Percentiles rank a stretch among this genome's conserved stretches.
Conservation (phyloP, 1,284 basidiomycete genomes). For the Boletellus sp. region DNA sequence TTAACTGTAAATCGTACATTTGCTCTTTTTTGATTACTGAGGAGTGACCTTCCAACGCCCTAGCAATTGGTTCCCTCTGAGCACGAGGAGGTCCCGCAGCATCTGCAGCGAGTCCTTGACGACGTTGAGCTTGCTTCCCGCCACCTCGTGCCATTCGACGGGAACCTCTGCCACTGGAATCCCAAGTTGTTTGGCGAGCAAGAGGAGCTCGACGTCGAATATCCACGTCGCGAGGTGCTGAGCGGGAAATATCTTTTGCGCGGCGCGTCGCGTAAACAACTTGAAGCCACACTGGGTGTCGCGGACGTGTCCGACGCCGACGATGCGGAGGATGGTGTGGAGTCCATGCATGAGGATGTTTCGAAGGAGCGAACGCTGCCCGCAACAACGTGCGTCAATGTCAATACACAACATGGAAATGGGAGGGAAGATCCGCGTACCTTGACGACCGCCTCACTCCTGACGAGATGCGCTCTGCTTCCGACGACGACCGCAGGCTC, state of each 20-base stretch:
- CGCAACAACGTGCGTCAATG: background rate
- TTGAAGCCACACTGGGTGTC: constrained; percentile 99
- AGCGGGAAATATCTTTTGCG: constrained; percentile 76
- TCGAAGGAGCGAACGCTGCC: constrained; percentile 78
- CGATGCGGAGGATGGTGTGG: constrained; percentile 78
- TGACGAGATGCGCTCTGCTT: constrained; percentile 87
- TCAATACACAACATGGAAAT: no score
- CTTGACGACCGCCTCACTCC: constrained; percentile 91
- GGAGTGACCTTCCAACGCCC: constrained; percentile 57
- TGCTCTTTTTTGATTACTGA: constrained; percentile 9
- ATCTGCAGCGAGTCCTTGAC: constrained; percentile 83
- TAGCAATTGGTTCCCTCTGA: constrained; percentile 78
- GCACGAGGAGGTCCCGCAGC: constrained; percentile 81
- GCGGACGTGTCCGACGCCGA: constrained; percentile 83
- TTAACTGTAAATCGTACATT: constrained; percentile 29
- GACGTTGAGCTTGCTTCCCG: constrained; percentile 87
- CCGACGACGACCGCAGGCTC: constrained; percentile 75
- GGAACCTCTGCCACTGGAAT: constrained; percentile 84
- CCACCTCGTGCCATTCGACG: constrained; percentile 89
- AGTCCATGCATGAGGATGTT: constrained; percentile 92
- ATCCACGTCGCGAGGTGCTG: constrained; percentile 89
- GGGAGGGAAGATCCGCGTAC: constrained; percentile 38
- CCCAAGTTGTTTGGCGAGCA: constrained; percentile 74
- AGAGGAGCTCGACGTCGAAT: constrained; percentile 91
- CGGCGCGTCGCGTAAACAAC: constrained; percentile 79